These are phyloP conservation scores for Sporothrix mexicana DNA, from an alignment of 2,329 filamentous ascomycete species.

Conservation along the genomic window DNA sequence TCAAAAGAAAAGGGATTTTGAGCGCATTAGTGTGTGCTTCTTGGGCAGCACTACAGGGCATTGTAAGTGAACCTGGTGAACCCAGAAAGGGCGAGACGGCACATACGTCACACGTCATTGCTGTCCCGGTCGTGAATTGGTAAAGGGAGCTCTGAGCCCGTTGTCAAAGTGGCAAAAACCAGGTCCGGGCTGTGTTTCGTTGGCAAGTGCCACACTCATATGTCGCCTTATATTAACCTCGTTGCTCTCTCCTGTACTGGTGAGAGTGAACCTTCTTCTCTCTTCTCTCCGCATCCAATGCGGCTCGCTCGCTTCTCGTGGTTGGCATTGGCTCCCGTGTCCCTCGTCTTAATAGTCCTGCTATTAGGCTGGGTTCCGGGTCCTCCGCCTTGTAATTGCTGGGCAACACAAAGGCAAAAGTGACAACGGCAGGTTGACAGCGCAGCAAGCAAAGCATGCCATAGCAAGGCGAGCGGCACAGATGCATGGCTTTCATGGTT, in stretches of 20 bases:
- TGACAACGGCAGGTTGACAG: background rate
- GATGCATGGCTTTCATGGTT: slow-evolving; percentile 8
- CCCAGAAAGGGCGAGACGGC: slow-evolving; percentile 4
- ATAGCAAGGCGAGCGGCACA: slow-evolving; percentile 15
- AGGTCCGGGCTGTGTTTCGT: slow-evolving; percentile 11
- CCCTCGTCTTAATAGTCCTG: slow-evolving; percentile 3
- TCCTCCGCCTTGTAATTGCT: background rate
- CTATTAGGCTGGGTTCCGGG: slow-evolving; percentile 5
- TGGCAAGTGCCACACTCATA: slow-evolving; percentile 10
- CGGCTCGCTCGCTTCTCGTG: background rate
- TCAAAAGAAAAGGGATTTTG: background rate
- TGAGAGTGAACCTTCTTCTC: too few species aligned
- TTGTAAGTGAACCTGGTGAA: background rate
- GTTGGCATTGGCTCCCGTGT: background rate
- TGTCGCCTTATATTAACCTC: background rate
- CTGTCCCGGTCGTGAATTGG: background rate
- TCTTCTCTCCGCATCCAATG: background rate
- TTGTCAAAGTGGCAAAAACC: slow-evolving; percentile 1
- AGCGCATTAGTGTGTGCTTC: slow-evolving; percentile 1
- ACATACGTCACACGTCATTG: slow-evolving; percentile 22
- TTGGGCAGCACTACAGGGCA: background rate
- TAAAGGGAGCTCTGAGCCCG: background rate
- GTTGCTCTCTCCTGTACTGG: background rate
- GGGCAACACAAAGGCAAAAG: background rate
- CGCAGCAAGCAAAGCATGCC: background rate